Conservation (phyloP, 257 asterid genomes). For the Vinca minor region DNA sequence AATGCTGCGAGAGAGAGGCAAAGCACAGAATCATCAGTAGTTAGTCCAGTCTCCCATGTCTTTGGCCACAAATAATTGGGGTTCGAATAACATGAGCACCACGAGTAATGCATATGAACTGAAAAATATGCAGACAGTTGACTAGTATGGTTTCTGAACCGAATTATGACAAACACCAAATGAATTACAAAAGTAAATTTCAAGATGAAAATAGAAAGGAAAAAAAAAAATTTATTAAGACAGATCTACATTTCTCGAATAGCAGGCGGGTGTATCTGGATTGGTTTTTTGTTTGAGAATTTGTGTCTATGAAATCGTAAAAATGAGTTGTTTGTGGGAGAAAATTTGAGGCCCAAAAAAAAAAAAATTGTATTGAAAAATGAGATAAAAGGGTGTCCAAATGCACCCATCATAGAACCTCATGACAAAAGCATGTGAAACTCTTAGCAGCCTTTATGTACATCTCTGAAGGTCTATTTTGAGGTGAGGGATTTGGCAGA, state of each 20-base stretch:
- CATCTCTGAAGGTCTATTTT: background rate
- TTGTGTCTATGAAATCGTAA: no score
- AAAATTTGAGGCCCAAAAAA: no score
- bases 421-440: conserved; percentile 2
- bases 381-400: no score
- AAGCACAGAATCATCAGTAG: background rate
- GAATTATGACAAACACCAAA: background rate
- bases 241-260: background rate
- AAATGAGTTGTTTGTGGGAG: no score
- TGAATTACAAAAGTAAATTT: background rate
- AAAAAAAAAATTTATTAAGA: background rate
- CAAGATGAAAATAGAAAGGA: background rate
- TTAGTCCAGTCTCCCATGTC: conserved; percentile 1
- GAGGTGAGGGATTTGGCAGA: background rate
- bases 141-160: background rate
- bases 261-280: no score
- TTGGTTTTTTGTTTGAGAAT: no score
- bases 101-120: background rate
- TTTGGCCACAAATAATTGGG: background rate
- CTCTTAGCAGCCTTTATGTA: background rate
- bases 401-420: background rate
- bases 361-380: no score
- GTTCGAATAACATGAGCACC: background rate
- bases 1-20: conserved; percentile 59
- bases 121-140: background rate